Percentiles rank a stretch among this genome's conserved stretches.
phyloP scores from a whole-genome alignment of 768 basidiomycete species.

The Myochromella boudieri region DNA sequence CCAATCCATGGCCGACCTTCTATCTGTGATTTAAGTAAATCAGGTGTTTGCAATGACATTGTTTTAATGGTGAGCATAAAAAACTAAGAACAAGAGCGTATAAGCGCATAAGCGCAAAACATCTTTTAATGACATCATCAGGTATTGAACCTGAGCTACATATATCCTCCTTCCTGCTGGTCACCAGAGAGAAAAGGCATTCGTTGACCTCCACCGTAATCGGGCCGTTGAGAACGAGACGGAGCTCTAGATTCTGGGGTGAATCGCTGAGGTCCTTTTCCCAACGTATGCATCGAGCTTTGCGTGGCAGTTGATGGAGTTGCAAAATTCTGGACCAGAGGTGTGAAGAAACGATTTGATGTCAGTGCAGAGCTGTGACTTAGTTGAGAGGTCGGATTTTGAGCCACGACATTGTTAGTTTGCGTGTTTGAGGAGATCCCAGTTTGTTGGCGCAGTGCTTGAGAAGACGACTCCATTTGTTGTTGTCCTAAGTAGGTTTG shows the following conservation, averaged over 20 bases:
- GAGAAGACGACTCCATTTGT: slow-evolving; percentile 47
- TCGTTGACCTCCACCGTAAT: slow-evolving; percentile 42
- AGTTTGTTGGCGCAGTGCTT: slow-evolving; percentile 31
- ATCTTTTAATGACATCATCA: background rate
- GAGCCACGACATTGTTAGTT: slow-evolving; percentile 4
- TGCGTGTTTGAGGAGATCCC: slow-evolving; percentile 14
- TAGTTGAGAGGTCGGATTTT: slow-evolving; percentile 9
- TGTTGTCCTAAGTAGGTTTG: slow-evolving; percentile 21
- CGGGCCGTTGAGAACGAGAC: slow-evolving; percentile 22
- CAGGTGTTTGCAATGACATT: too few relatives aligned
- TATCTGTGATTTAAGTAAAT: too few relatives aligned
- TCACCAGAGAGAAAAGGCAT: slow-evolving; percentile 46
- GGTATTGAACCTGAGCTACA: slow-evolving; percentile 6
- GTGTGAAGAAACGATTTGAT: slow-evolving; percentile 11
- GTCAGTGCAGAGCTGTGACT: too few relatives aligned
- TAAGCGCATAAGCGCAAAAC: too few relatives aligned
- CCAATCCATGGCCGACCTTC: too few relatives aligned
- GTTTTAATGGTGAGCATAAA: too few relatives aligned
- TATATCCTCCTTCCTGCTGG: slow-evolving; percentile 14
- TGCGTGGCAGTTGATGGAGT: slow-evolving; percentile 8
- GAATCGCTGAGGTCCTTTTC: slow-evolving; percentile 22
- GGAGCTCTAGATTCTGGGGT: slow-evolving; percentile 22
- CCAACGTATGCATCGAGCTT: slow-evolving; percentile 17
- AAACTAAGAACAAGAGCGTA: too few relatives aligned
- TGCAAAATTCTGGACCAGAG: slow-evolving; percentile 11